These are phyloP conservation scores for Paraconiothyrium sp. DNA, from an alignment of 2,329 filamentous ascomycete genomes.

Conservation along the genomic window DNA sequence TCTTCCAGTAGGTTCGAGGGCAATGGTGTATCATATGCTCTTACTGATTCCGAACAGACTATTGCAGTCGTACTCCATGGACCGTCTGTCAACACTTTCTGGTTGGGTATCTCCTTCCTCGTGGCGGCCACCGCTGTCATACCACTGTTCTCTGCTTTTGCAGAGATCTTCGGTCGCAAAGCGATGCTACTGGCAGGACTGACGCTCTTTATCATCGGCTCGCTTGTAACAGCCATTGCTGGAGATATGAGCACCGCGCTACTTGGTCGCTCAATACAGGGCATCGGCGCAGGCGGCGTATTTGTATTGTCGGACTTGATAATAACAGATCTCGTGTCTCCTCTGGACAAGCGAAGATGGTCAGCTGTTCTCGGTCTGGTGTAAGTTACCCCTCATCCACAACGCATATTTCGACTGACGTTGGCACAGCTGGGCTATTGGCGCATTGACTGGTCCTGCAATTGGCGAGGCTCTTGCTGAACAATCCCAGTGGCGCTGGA, in stretches of 20 bases:
- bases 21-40: neutral
- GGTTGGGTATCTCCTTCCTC: constrained; percentile 61
- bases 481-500: constrained; percentile 43
- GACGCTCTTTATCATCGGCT: constrained; percentile 56
- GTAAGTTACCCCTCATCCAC: constrained; percentile 22
- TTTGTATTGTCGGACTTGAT: constrained; percentile 55
- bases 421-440: constrained; percentile 39
- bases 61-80: constrained; percentile 50
- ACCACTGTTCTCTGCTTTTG: constrained; percentile 54
- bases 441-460: constrained; percentile 45
- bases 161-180: constrained; percentile 60
- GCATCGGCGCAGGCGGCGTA: constrained; percentile 58
- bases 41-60: constrained; percentile 29
- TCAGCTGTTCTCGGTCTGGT: constrained; percentile 30
- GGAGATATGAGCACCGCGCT: constrained; percentile 51
- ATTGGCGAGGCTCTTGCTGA: constrained; percentile 42
- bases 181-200: constrained; percentile 55
- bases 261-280: constrained; percentile 57
- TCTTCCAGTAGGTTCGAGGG: constrained; percentile 32
- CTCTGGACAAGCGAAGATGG: constrained; percentile 33
- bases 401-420: constrained; percentile 6
- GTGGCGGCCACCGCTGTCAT: constrained; percentile 56
- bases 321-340: constrained; percentile 53
- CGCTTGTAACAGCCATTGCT: constrained; percentile 53
- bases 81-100: constrained; percentile 54